Conservation (phyloP, 805 yeast species). For the Wickerhamomyces mucosus region DNA sequence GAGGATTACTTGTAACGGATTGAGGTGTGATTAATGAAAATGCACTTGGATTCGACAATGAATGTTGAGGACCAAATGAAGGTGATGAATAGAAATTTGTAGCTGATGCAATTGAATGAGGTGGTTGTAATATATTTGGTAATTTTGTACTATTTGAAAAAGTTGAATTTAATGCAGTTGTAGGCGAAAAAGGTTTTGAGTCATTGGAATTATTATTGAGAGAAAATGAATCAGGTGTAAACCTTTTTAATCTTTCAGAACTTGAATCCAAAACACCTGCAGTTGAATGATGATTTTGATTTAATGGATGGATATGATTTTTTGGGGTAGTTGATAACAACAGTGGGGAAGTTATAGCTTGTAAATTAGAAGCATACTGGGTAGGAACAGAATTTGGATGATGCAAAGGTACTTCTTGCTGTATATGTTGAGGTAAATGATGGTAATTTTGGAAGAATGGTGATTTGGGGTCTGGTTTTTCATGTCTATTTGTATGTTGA, state of each 20-base stretch:
- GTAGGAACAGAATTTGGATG: slow-evolving; percentile 64
- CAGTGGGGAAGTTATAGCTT: slow-evolving; percentile 56
- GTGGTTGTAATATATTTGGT: slow-evolving; percentile 14
- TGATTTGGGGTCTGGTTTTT: slow-evolving; percentile 10
- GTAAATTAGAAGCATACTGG: slow-evolving; percentile 57
- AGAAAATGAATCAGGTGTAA: slow-evolving; percentile 3
- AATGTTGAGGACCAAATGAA: slow-evolving; percentile 36
- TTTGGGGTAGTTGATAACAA: slow-evolving; percentile 38
- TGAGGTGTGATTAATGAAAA: slow-evolving; percentile 10
- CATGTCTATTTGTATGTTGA: background rate
- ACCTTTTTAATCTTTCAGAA: slow-evolving; percentile 2
- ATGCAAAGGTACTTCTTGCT: slow-evolving; percentile 24
- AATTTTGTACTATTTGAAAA: slow-evolving; percentile 5
- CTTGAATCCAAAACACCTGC: slow-evolving; percentile 19
- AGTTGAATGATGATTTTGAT: slow-evolving; percentile 20
- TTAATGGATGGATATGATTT: slow-evolving; percentile 20
- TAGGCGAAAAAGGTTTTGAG: slow-evolving; percentile 17
- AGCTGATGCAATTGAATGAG: background rate
- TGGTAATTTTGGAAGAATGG: slow-evolving; percentile 14
- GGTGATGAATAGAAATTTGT: slow-evolving; percentile 28
- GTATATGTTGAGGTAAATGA: slow-evolving; percentile 23
- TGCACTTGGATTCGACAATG: slow-evolving; percentile 19
- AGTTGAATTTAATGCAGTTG: slow-evolving; percentile 10
- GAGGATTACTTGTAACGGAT: slow-evolving; percentile 1
- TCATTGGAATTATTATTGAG: slow-evolving; percentile 2